Conservation (phyloP, 1,139 yeast genomes). For the Suhomyces taliae region DNA sequence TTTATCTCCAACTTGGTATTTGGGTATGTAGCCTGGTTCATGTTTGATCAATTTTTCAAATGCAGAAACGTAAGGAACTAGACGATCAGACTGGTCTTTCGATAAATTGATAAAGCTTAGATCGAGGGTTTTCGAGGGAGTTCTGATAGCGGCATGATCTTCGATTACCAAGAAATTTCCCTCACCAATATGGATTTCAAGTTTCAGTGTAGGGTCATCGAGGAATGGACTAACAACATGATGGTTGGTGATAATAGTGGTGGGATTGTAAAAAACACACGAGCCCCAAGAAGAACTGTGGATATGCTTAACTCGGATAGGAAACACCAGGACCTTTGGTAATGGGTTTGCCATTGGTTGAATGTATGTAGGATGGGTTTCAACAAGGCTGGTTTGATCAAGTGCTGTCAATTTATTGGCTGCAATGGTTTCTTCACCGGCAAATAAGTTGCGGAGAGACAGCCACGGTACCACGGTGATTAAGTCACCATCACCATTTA, state of each 20-base stretch:
- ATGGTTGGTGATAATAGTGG: conserved; percentile 34
- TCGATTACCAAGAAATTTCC: neutral
- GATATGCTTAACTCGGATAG: conserved; percentile 12
- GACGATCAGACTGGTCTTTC: neutral
- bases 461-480: conserved; percentile 53
- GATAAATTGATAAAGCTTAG: conserved; percentile 30
- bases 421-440: neutral
- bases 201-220: conserved; percentile 6
- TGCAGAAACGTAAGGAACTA: neutral
- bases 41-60: neutral
- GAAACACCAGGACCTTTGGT: conserved; percentile 10
- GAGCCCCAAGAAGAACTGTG: conserved; percentile 35
- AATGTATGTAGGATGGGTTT: neutral
- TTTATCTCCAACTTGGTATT: conserved; percentile 25
- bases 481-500: conserved; percentile 63
- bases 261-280: conserved; percentile 26
- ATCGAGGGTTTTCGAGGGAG: conserved; percentile 34
- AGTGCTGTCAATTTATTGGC: conserved; percentile 1
- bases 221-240: conserved; percentile 35
- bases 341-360: neutral
- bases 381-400: neutral
- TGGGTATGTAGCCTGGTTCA: neutral
- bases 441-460: neutral
- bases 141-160: conserved; percentile 11
- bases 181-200: conserved; percentile 9